Base-by-base conservation (phyloP, 352 stramenopile species). In the Globisporangium echinulatum region DNA sequence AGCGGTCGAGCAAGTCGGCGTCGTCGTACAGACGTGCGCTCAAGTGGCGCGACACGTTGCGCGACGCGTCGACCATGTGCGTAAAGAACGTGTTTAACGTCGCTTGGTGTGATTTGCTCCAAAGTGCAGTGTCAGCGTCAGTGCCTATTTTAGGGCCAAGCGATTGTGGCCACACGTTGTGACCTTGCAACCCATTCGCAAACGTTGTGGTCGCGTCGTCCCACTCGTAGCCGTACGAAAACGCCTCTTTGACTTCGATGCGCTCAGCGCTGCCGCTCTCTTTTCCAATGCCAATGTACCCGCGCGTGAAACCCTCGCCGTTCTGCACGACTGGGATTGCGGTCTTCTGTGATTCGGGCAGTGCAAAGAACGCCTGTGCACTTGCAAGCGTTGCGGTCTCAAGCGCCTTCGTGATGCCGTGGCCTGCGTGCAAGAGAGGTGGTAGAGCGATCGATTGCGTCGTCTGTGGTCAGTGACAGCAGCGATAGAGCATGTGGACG, bases 221-320 rank as follows among this genome's bases (percentile, higher is more conserved):
- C 83, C 83, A 92, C 54, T 92, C 83, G 66, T 81, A 90, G 38
- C 83, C 83, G 65, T 90, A 92, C 9, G 83, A 92, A 42, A 92
- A 92, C 3, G 77, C 81, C 57, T 92, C 83, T 56, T 92, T 92
- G 39, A 92, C 83, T 55, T 92, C 80, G 36, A 92, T 81, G 44
- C 77, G 76, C 49, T 90, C 79, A n/a, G 69, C 70, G 61, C 79
- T 90, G 53, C 83, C 80, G 64, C 83, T 90, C 63, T 92, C 83
- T 61, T 83, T 85, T 51, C 83, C 83, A 40, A 92, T 71, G 37
- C 79, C 81, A 58, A 92, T 90, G 74, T 79, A 90, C 8, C 83
- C 83, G 46, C 83, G 83, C 58, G 82, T 90, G 60, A 92, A 92
- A 0, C 83, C 83, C 44, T 87, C 64, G 52, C 71, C 76, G 47